Evolutionary conservation across 768 basidiomycete genomes (phyloP).

Genomic region (Calocera viscosa): DNA sequence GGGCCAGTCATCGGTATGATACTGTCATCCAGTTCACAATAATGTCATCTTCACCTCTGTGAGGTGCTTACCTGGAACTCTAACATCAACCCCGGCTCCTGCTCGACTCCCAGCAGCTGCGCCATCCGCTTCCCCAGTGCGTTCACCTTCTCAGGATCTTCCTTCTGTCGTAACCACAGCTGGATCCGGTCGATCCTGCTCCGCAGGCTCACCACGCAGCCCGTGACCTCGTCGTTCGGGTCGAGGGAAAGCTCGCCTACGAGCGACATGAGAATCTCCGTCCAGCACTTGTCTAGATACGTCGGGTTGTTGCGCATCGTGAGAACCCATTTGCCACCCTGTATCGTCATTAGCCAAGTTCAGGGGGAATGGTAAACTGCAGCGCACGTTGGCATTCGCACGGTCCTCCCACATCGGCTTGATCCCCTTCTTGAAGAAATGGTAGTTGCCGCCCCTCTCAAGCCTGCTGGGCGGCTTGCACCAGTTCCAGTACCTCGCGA

Average conservation of each 20-base stretch:
- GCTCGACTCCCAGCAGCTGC: slow-evolving; percentile 69
- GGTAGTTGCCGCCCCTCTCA: slow-evolving; percentile 85
- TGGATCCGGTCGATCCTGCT: slow-evolving; percentile 85
- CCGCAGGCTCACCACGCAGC: slow-evolving; percentile 70
- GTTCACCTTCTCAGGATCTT: slow-evolving; percentile 76
- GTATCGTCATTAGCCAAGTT: not conserved
- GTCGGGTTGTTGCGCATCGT: slow-evolving; percentile 77
- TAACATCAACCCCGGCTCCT: slow-evolving; percentile 70
- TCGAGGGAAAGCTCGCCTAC: slow-evolving; percentile 56
- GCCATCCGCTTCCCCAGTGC: slow-evolving; percentile 71
- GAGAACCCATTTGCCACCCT: slow-evolving; percentile 87
- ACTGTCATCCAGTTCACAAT: slow-evolving; percentile 33
- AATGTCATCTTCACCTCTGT: not conserved
- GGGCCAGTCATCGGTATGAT: slow-evolving; percentile 78
- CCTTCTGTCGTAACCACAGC: slow-evolving; percentile 76
- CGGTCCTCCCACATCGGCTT: slow-evolving; percentile 97
- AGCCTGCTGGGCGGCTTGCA: slow-evolving; percentile 81
- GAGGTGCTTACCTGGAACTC: slow-evolving; percentile 66
- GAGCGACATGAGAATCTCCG: slow-evolving; percentile 80
- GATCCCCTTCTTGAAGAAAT: slow-evolving; percentile 87
- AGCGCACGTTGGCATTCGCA: slow-evolving; percentile 54
- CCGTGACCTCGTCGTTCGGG: slow-evolving; percentile 43
- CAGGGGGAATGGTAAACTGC: not conserved
- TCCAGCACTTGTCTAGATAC: slow-evolving; percentile 78
- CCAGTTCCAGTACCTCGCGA: slow-evolving; percentile 90